Evolutionary conservation across 2,329 filamentous ascomycete genomes (phyloP).

Genomic region (Trichoderma oligosporum): DNA sequence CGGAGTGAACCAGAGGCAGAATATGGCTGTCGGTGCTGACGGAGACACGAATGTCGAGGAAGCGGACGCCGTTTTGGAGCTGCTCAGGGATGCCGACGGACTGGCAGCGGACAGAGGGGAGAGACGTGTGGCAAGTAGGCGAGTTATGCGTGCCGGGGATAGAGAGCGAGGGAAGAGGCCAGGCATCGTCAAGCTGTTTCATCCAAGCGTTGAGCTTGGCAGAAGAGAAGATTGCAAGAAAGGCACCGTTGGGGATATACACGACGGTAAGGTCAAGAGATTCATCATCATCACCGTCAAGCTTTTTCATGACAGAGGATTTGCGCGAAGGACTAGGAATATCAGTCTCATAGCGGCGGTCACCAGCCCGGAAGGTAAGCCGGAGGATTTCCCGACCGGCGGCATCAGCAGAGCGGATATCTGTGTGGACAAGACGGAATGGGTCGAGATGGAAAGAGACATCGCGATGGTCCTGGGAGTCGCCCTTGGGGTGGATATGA

Average conservation of each 20-base stretch:
- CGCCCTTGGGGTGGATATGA: slow-evolving; percentile 46
- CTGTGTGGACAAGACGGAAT: slow-evolving; percentile 58
- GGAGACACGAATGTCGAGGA: slow-evolving; percentile 82
- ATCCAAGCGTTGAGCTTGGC: slow-evolving; percentile 75
- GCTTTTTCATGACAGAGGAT: slow-evolving; percentile 57
- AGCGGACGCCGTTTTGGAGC: slow-evolving; percentile 84
- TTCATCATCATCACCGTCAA: slow-evolving; percentile 36
- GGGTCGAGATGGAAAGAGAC: slow-evolving; percentile 61
- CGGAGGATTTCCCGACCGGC: slow-evolving; percentile 62
- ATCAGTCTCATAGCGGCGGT: slow-evolving; percentile 63
- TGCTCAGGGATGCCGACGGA: slow-evolving; percentile 72
- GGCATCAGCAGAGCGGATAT: slow-evolving; percentile 57
- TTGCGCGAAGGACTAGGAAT: slow-evolving; percentile 59
- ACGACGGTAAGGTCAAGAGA: slow-evolving; percentile 61
- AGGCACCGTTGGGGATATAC: slow-evolving; percentile 54
- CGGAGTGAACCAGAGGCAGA: slow-evolving; percentile 81
- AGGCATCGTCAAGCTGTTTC: slow-evolving; percentile 65
- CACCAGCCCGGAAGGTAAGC: slow-evolving; percentile 63
- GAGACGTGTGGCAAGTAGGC: slow-evolving; percentile 75
- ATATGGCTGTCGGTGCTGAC: slow-evolving; percentile 54
- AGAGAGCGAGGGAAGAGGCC: slow-evolving; percentile 73
- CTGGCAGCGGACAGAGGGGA: slow-evolving; percentile 93
- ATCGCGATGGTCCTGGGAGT: slow-evolving; percentile 57
- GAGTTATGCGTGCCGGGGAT: slow-evolving; percentile 97
- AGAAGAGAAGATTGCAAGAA: slow-evolving; percentile 66